Evolutionary conservation across 805 yeast genomes (phyloP), one percentile per base, ranked within the genome.

Genomic region (Lipomyces chichibuensis): DNA sequence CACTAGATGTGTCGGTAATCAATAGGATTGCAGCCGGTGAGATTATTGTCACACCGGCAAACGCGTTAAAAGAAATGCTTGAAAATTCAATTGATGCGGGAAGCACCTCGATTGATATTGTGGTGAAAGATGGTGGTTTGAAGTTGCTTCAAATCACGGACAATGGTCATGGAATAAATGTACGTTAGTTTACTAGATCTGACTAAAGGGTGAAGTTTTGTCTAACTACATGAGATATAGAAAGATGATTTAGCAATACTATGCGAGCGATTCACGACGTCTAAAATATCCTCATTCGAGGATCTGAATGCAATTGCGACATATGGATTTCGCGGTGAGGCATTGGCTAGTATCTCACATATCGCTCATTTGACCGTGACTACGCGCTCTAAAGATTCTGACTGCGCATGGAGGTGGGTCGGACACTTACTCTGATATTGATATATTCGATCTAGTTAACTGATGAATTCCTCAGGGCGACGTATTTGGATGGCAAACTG

Each of bases 11-110:
- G 17, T 76, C 85, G 2, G 98, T 93, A 25, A 90, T 95, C 59
- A 93, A 92, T 76, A 85, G 88, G 69, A 95, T 95, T 33, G 99
- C 99, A 0, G 99, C 99, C 0, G 99, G 99, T 0, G 98, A 95
- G 79, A 91, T 95, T 78, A 91, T 95, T 65, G 84, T 93, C 33
- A 94, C 93, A 3, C 98, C 99, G 0, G 90, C 94, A 4, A 95
- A 94, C 76, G 99, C 99, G 0, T 80, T 95, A 54, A 95, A 95
- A 75, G 99, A 95, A 77, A 80, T 95, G 80, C 80, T 95, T 67
- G 99, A 95, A 79, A 95, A 95, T 80, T 85, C 96, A 5, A 86
- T 95, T 13, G 99, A 95, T 76, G 98, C 99, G 0, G 82, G 84
- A 0, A 81, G 96, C 13, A 83, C 93, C 0, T 76, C 83, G 59